Base-by-base conservation (phyloP, 106 monocot genomes). In the Allium fistulosum region DNA sequence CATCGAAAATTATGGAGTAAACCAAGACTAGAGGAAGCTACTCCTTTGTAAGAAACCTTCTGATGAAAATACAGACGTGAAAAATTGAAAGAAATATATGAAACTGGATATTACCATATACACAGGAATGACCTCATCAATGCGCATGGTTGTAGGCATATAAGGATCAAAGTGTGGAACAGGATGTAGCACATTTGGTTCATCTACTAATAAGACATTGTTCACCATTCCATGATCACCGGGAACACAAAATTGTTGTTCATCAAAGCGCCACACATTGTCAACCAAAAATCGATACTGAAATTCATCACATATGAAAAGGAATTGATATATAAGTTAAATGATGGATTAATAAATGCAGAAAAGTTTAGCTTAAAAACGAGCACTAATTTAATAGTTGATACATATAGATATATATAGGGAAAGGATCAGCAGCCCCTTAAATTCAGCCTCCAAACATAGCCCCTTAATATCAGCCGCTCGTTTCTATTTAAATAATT, bases 211-310 rank as follows among this genome's bases (percentile, higher is more conserved):
- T 51, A 66, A 17, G 18, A 66, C 66, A 51, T 66, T 66, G 66
- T 66, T 66, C 13, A 66, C 22, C 51, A 66, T 51, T 12, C 51
- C 66, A 11, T 66, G 66, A 17, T 66, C 63, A 15, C 15, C 63
- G 51, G 66, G 50, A 51, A 66, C 48, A 7, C 46, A 11, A 63
- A 47, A 63, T 48, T 63, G 66, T 66, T 66, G 66, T 66, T 66
- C 66, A 51, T 66, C 66, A 51, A 49, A 66, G 51, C 50, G 66
- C 49, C 51, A 66, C 12, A 66, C 51, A 50, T 51, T 51, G n/a
- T 66, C 66, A 66, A 66, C 66, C 66, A 66, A 51, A 26, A 66
- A 66, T 10, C 66, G 49, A 66, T 50, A 66, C 66, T 66, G 66
- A 66, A 66, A 66, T 51, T 22, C 51, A 66, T 18, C 17, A 17